Percentiles rank a stretch among this genome's conserved stretches.
Conservation (phyloP, 1,284 basidiomycete species). For the Ustilago esculenta region DNA sequence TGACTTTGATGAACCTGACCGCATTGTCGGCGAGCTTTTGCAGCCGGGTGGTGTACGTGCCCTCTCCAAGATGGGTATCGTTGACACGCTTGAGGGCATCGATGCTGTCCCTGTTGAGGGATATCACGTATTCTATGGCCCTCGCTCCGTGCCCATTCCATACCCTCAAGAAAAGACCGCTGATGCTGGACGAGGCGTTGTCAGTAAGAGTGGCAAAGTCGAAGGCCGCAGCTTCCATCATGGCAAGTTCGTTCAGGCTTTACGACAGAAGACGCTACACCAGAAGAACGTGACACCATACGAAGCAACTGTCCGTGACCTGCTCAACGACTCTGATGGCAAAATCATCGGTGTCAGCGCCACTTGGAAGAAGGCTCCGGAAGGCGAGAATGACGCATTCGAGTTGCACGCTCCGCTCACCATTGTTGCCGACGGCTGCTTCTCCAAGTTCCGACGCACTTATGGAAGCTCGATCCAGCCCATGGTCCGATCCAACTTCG, state of each 20-base stretch:
- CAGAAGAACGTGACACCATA: constrained; percentile 52
- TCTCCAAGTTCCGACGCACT: constrained; percentile 79
- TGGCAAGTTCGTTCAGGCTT: constrained; percentile 85
- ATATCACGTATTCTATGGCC: constrained; percentile 82
- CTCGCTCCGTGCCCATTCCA: constrained; percentile 79
- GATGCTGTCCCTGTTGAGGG: constrained; percentile 86
- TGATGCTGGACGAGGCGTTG: constrained; percentile 41
- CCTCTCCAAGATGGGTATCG: constrained; percentile 79
- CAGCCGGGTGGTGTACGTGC: constrained; percentile 91
- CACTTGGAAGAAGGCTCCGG: constrained; percentile 33
- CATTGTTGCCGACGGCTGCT: constrained; percentile 92
- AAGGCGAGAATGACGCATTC: constrained; percentile 24
- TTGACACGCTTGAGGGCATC: constrained; percentile 79
- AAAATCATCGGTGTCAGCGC: constrained; percentile 53
- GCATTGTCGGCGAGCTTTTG: constrained; percentile 95
- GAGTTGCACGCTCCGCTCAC: constrained; percentile 78
- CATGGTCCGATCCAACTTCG: constrained; percentile 78
- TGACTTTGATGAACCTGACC: constrained; percentile 88
- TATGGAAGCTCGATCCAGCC: constrained; percentile 70
- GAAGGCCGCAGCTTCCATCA: constrained; percentile 89
- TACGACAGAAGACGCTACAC: constrained; percentile 76
- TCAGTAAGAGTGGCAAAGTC: constrained; percentile 63
- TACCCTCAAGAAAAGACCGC: constrained; percentile 74
- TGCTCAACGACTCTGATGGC: constrained; percentile 47
- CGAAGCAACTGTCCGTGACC: constrained; percentile 58